phyloP scores from a whole-genome alignment of 179 eudicot genomes.

The Drosera spatulata region DNA sequence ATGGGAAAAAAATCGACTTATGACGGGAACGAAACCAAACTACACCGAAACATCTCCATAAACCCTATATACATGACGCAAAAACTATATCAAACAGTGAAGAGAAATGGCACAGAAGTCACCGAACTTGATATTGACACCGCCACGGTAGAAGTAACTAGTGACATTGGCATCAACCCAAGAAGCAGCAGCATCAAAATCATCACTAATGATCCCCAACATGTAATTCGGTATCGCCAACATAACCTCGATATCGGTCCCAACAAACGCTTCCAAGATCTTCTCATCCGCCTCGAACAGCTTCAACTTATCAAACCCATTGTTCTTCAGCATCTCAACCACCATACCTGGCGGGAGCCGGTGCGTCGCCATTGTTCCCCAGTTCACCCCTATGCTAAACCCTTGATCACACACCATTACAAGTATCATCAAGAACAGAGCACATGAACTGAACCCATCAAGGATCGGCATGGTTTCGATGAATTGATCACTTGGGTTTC shows the following conservation, averaged over 20 bases:
- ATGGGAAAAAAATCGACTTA: too few species aligned
- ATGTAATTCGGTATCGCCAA: constrained; percentile 77
- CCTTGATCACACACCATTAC: constrained; percentile 7
- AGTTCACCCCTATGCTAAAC: constrained; percentile 67
- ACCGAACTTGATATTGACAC: constrained; percentile 73
- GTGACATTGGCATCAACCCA: constrained; percentile 92
- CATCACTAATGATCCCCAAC: constrained; percentile 55
- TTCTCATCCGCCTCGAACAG: constrained; percentile 70
- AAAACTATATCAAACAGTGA: too few species aligned
- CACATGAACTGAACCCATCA: too few species aligned
- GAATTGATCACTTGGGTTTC: too few species aligned
- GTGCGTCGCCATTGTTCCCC: constrained; percentile 92
- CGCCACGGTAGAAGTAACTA: constrained; percentile 45
- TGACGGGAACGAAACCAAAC: too few species aligned
- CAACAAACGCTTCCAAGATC: constrained; percentile 54
- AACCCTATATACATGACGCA: too few species aligned
- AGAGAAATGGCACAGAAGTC: neutral
- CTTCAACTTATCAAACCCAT: constrained; percentile 80
- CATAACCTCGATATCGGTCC: constrained; percentile 71
- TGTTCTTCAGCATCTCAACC: constrained; percentile 12
- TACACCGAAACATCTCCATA: too few species aligned
- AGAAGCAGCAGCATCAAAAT: constrained; percentile 41
- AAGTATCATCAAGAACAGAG: neutral
- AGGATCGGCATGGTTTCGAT: too few species aligned
- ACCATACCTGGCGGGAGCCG: constrained; percentile 54